Percentiles rank a stretch among this genome's conserved stretches.
Evolutionary conservation across 495 filamentous ascomycete genomes (phyloP).

Genomic region (Penicillium taxi): DNA sequence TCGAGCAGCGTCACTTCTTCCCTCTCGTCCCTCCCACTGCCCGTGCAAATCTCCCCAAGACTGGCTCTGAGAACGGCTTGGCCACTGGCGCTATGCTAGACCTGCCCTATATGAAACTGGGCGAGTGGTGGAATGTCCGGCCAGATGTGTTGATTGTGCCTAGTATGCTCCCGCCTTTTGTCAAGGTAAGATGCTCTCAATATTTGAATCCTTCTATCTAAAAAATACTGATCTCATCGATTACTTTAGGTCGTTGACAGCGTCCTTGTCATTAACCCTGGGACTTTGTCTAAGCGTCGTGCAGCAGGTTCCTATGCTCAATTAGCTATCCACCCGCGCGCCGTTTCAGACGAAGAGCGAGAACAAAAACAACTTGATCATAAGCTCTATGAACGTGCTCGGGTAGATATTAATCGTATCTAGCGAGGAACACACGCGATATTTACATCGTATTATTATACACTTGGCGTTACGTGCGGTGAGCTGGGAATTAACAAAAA

Average conservation of each 20-base stretch:
- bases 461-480: conserved; percentile 17
- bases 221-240: conserved; percentile 2
- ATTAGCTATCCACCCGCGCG: conserved; percentile 60
- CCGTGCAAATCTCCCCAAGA: conserved; percentile 57
- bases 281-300: conserved; percentile 72
- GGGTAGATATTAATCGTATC: conserved; percentile 78
- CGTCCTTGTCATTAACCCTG: conserved; percentile 81
- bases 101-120: conserved; percentile 76
- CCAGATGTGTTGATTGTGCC: conserved; percentile 84
- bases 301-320: conserved; percentile 75
- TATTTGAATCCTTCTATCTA: neutral
- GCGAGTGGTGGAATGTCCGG: conserved; percentile 75
- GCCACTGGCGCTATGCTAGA: conserved; percentile 72
- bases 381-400: conserved; percentile 70
- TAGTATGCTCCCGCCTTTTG: conserved; percentile 75
- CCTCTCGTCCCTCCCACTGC: conserved; percentile 76
- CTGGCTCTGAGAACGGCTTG: conserved; percentile 44
- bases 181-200: conserved; percentile 53
- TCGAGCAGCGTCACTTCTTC: conserved; percentile 85
- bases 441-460: conserved; percentile 18
- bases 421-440: conserved; percentile 24
- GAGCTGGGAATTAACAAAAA: neutral
- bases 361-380: conserved; percentile 55
- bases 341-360: conserved; percentile 50
- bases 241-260: conserved; percentile 69